Conservation (phyloP, 129 eudicot species). For the Rutidosis leptorrhynchoides region DNA sequence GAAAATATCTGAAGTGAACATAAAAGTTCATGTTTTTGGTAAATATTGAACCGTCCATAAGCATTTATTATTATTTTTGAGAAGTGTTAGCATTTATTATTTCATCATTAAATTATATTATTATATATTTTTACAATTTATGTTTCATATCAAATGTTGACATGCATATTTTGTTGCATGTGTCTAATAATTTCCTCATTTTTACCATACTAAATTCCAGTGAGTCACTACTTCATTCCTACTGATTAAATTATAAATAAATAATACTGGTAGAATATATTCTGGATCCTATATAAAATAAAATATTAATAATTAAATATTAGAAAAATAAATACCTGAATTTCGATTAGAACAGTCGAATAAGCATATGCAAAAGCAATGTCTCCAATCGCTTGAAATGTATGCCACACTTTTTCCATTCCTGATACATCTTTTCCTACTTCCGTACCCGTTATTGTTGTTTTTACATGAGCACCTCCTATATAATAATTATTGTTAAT, state of each 20-base stretch:
- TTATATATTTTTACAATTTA: neutral
- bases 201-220: neutral
- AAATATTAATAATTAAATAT: neutral
- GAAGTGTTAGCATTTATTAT: too few species aligned
- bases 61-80: neutral
- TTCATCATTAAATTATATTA: too few species aligned
- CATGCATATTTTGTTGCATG: neutral
- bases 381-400: conserved; percentile 77
- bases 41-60: too few species aligned
- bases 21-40: neutral
- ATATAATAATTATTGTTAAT: neutral
- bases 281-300: neutral
- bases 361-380: conserved; percentile 81
- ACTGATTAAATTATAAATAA: too few species aligned
- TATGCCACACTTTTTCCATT: conserved; percentile 61
- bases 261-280: neutral
- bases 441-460: conserved; percentile 46
- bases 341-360: conserved; percentile 74
- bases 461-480: conserved; percentile 30
- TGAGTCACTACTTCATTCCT: neutral
- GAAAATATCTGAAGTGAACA: neutral
- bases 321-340: conserved; percentile 54
- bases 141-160: neutral
- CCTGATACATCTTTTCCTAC: conserved; percentile 54
- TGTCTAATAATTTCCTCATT: neutral